Evolutionary conservation across 225 moss, liverwort and hornwort species (phyloP).

Genomic region (Physcomitrellopsis africana): DNA sequence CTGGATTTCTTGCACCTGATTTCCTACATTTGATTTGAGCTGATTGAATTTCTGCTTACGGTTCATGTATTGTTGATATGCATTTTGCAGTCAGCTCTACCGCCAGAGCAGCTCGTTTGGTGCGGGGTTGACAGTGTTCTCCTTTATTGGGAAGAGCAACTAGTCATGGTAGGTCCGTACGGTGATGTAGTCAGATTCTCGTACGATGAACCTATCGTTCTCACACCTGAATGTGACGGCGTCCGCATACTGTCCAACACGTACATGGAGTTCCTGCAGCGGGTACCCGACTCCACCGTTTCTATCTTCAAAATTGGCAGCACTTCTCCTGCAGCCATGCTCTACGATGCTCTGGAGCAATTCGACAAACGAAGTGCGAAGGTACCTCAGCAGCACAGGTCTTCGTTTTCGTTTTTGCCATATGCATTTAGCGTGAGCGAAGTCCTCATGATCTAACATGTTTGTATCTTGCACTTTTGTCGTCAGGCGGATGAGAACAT

Average conservation of each 20-base stretch:
- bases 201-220: slow-evolving; percentile 85
- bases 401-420: slow-evolving; percentile 12
- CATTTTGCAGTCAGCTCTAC: slow-evolving; percentile 75
- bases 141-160: slow-evolving; percentile 88
- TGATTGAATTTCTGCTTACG: slow-evolving; percentile 24
- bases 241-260: slow-evolving; percentile 92
- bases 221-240: slow-evolving; percentile 93
- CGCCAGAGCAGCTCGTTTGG: slow-evolving; percentile 98
- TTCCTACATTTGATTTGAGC: not conserved
- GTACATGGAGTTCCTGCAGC: slow-evolving; percentile 91
- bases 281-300: slow-evolving; percentile 84
- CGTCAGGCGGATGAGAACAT: slow-evolving; percentile 97
- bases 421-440: not conserved
- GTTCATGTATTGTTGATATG: slow-evolving; percentile 30
- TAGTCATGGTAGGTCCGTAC: slow-evolving; percentile 94
- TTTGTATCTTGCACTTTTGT: slow-evolving; percentile 24
- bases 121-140: slow-evolving; percentile 91
- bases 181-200: slow-evolving; percentile 80
- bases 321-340: slow-evolving; percentile 93
- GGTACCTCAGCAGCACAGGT: slow-evolving; percentile 41
- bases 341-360: slow-evolving; percentile 98
- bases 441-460: slow-evolving; percentile 18
- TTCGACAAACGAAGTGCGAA: slow-evolving; percentile 96
- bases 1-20: not conserved
- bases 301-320: slow-evolving; percentile 97